These are phyloP conservation scores for Aureobasidium vineae DNA, from an alignment of 2,329 filamentous ascomycete genomes.

Conservation along the genomic window DNA sequence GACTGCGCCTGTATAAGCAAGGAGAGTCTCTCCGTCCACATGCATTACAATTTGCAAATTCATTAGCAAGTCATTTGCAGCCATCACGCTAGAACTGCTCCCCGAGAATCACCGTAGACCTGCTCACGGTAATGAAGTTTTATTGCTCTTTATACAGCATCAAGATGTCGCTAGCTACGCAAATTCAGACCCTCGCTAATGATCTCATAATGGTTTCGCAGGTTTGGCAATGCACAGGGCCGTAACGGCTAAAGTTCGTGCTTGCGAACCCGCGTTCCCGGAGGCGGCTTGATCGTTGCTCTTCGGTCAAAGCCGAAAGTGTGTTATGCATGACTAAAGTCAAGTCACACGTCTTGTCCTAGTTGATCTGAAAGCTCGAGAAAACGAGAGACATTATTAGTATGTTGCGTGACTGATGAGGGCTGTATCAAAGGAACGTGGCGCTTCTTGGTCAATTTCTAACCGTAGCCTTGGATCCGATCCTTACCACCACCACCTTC, in stretches of 20 bases:
- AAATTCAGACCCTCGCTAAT: no score
- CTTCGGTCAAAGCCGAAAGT: slow-evolving; percentile 18
- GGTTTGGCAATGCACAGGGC: neutral
- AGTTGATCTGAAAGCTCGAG: neutral
- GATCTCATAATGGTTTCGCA: neutral
- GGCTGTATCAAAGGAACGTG: neutral
- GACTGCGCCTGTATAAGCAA: neutral
- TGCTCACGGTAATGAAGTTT: neutral
- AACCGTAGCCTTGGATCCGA: neutral
- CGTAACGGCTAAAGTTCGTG: neutral
- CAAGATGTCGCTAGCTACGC: neutral
- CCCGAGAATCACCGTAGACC: neutral
- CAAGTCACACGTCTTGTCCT: neutral
- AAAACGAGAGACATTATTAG: neutral
- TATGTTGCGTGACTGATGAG: neutral
- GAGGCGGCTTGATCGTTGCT: neutral
- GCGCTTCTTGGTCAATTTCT: neutral
- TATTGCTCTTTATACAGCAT: neutral
- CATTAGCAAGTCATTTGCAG: neutral
- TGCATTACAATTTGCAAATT: neutral
- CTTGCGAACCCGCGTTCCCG: neutral
- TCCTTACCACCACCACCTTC: neutral
- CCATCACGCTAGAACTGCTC: neutral
- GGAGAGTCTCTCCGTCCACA: neutral
- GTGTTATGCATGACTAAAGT: neutral